Evolutionary conservation across 306 rosid species (phyloP).

Genomic region (Prunus davidiana): DNA sequence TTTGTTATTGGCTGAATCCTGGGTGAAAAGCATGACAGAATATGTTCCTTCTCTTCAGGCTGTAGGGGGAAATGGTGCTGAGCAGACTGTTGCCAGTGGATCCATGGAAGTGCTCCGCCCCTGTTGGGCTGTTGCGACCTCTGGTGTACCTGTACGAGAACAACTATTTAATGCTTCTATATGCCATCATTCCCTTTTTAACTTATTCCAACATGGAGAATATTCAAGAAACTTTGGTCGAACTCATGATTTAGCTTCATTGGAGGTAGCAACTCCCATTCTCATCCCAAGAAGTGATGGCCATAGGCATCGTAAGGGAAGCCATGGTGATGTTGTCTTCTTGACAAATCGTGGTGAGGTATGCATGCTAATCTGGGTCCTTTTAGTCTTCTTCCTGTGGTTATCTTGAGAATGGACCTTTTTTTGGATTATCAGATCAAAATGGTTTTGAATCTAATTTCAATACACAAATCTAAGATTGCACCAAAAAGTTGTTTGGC

Average conservation of each 20-base stretch:
- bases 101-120: slow-evolving; percentile 97
- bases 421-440: slow-evolving; percentile 7
- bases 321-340: slow-evolving; percentile 95
- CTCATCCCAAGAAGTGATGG: slow-evolving; percentile 87
- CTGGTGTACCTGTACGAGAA: slow-evolving; percentile 92
- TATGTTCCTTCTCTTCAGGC: slow-evolving; percentile 53
- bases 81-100: slow-evolving; percentile 92
- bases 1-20: background rate
- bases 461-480: background rate
- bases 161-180: slow-evolving; percentile 95
- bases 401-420: background rate
- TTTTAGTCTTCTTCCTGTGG: slow-evolving; percentile 9
- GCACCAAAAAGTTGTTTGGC: too few relatives aligned
- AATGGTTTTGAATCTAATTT: background rate
- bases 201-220: slow-evolving; percentile 90
- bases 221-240: slow-evolving; percentile 64
- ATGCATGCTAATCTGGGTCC: slow-evolving; percentile 16
- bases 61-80: slow-evolving; percentile 98
- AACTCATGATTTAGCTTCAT: slow-evolving; percentile 57
- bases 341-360: slow-evolving; percentile 99
- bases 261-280: slow-evolving; percentile 95
- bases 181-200: slow-evolving; percentile 79
- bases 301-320: slow-evolving; percentile 91
- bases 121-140: slow-evolving; percentile 99
- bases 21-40: background rate